Evolutionary conservation across 2,329 filamentous ascomycete species (phyloP), one percentile per base, ranked within the genome.

Genomic region (Dactylellina drechsleri): DNA sequence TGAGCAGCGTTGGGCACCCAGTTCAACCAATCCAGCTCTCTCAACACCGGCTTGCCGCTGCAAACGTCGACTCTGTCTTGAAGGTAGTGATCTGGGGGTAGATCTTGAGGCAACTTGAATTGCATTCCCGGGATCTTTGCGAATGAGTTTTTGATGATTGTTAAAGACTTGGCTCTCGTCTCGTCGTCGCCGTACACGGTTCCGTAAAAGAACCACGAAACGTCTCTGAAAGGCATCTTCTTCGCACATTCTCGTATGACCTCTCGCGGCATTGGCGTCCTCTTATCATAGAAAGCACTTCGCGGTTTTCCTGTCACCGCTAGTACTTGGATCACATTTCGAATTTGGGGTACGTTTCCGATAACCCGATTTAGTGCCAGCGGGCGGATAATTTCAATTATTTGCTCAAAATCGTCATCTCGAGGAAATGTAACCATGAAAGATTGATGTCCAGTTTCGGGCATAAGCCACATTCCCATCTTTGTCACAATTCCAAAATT

Each of bases 401-500:
- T 81, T 47, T 84, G 81, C 8, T 83, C 80, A 6, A 87, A 82
- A 72, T 86, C 84, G 43, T 85, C 83, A 40, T 86, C 85, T 40
- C 81, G 82, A 0, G 83, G 83, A 40, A 87, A 83, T 0, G 84
- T 85, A 76, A 83, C 80, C 47, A 83, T 76, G 58, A 82, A 82
- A 10, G 80, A 80, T 50, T 66, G 76, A 0, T 84, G 84, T 8
- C 83, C 84, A 0, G 84, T 85, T 53, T 85, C 85, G 0, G 84
- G 83, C 85, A 87, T 87, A 40, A 87, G 81, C 80, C 82, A 84
- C 77, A 87, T 83, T 0, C 86, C 86, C 82, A 87, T 85, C 79
- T 87, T 87, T 2, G 84, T 85, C 5, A 86, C 83, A 41, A 87
- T 84, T 36, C 85, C 86, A 12, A 86, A 81, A 70, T 84, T 86